phyloP scores from a whole-genome alignment of 2,329 filamentous ascomycete genomes.

The Leptoxyphium fumago region DNA sequence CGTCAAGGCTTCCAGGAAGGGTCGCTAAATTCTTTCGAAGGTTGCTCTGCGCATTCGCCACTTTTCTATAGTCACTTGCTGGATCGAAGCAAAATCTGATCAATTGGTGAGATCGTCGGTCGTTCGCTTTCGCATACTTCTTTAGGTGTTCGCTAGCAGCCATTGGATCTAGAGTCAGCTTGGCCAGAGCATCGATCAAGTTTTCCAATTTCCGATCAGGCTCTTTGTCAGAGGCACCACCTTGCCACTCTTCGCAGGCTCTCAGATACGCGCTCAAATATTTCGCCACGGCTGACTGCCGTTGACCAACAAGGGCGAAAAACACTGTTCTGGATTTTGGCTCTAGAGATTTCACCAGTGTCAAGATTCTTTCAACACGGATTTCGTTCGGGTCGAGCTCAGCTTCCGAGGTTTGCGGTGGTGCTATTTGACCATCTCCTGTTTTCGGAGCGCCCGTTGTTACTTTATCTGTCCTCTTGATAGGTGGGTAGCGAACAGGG shows the following conservation, averaged over 20 bases:
- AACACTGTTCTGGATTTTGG: slow-evolving; percentile 70
- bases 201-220: slow-evolving; percentile 55
- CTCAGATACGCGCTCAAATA: slow-evolving; percentile 64
- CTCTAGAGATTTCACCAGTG: slow-evolving; percentile 67
- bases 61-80: slow-evolving; percentile 82
- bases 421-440: slow-evolving; percentile 47
- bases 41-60: slow-evolving; percentile 81
- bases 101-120: slow-evolving; percentile 78
- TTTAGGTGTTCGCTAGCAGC: slow-evolving; percentile 64
- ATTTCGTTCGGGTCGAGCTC: slow-evolving; percentile 57
- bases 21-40: slow-evolving; percentile 62
- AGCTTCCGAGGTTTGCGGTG: slow-evolving; percentile 26
- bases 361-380: slow-evolving; percentile 68
- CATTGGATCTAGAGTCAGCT: slow-evolving; percentile 59
- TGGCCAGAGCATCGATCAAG: slow-evolving; percentile 57
- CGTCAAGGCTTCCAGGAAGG: slow-evolving; percentile 36
- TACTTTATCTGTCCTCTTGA: slow-evolving; percentile 38
- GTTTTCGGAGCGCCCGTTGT: slow-evolving; percentile 23
- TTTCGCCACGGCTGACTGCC: slow-evolving; percentile 59
- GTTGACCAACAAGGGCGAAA: slow-evolving; percentile 60
- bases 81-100: slow-evolving; percentile 73
- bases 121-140: slow-evolving; percentile 82
- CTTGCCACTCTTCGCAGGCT: slow-evolving; percentile 80
- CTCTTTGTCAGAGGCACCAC: slow-evolving; percentile 62
- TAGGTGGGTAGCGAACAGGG: slow-evolving; percentile 74